A percentile compares a stretch with the other conserved stretches of the same genome.
Conservation (phyloP, 2,329 filamentous ascomycete genomes). For the Microsporum audouinii region DNA sequence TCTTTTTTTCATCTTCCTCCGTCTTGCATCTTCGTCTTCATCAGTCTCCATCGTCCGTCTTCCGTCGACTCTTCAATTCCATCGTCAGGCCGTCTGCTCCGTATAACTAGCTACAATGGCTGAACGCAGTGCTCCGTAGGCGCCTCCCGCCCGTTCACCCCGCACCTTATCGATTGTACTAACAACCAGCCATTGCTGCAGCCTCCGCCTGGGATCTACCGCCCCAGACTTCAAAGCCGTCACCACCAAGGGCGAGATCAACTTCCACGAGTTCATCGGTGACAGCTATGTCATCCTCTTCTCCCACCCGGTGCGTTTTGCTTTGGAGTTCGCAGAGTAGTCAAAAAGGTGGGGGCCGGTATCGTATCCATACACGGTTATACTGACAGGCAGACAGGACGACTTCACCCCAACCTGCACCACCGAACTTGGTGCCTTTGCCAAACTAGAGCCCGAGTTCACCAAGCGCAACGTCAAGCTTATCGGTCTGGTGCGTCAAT, state of each 20-base stretch:
- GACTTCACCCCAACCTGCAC: constrained; percentile 95
- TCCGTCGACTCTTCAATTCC: background rate
- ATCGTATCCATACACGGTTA: too few species aligned
- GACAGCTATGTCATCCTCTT: constrained; percentile 60
- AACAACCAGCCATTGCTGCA: constrained; percentile 14
- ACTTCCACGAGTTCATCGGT: constrained; percentile 63
- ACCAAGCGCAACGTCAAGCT: constrained; percentile 78
- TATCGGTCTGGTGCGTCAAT: constrained; percentile 55
- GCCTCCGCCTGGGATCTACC: constrained; percentile 53
- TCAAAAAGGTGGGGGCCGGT: constrained; percentile 2
- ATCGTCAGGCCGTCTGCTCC: background rate
- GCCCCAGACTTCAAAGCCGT: constrained; percentile 60
- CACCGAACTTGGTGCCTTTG: constrained; percentile 86
- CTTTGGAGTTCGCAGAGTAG: background rate
- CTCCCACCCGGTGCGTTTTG: constrained; percentile 48
- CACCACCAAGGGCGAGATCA: constrained; percentile 54
- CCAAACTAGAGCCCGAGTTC: constrained; percentile 81
- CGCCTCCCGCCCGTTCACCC: constrained; percentile 8
- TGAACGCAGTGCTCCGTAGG: constrained; percentile 33
- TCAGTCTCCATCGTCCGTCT: background rate
- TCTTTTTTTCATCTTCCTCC: background rate
- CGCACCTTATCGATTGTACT: background rate
- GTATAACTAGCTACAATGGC: constrained; percentile 27
- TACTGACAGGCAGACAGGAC: constrained; percentile 20
- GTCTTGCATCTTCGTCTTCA: background rate